A percentile compares a stretch with the other conserved stretches of the same genome.
Evolutionary conservation across 768 basidiomycete species (phyloP).

Genomic region (Royoungia palumana): DNA sequence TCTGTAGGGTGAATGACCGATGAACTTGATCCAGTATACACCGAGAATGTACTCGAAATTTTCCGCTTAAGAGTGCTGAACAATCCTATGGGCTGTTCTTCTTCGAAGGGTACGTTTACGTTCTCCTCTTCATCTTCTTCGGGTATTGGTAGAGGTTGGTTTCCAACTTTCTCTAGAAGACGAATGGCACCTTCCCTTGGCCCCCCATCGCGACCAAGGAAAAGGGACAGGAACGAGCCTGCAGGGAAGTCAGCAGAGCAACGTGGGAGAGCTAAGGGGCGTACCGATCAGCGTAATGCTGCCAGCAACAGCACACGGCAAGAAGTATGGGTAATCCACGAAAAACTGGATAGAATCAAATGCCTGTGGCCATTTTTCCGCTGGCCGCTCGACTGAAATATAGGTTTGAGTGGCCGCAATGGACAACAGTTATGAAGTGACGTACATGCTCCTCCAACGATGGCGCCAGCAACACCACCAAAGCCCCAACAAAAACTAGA

Average conservation of each 20-base stretch:
- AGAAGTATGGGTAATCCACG: slow-evolving; percentile 80
- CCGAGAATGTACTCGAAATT: slow-evolving; percentile 54
- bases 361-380: slow-evolving; percentile 76
- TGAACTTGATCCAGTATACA: slow-evolving; percentile 54
- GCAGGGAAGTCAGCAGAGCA: not conserved
- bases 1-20: slow-evolving; percentile 38
- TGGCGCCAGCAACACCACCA: slow-evolving; percentile 88
- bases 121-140: slow-evolving; percentile 66
- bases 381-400: slow-evolving; percentile 72
- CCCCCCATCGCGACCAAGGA: slow-evolving; percentile 89
- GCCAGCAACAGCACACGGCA: slow-evolving; percentile 81
- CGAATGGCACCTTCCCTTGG: slow-evolving; percentile 83
- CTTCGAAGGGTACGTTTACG: slow-evolving; percentile 45
- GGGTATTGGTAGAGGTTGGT: slow-evolving; percentile 50
- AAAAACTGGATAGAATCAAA: slow-evolving; percentile 70
- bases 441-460: slow-evolving; percentile 81
- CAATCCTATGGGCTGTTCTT: slow-evolving; percentile 33
- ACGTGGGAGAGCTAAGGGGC: slow-evolving; percentile 7
- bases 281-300: slow-evolving; percentile 69
- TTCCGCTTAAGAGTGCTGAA: slow-evolving; percentile 44
- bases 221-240: slow-evolving; percentile 87
- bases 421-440: slow-evolving; percentile 10
- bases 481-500: slow-evolving; percentile 91
- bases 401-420: slow-evolving; percentile 6
- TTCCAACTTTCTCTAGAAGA: slow-evolving; percentile 68